Evolutionary conservation across 345 rosid species (phyloP).

Genomic region (Eutrema yunnanense): DNA sequence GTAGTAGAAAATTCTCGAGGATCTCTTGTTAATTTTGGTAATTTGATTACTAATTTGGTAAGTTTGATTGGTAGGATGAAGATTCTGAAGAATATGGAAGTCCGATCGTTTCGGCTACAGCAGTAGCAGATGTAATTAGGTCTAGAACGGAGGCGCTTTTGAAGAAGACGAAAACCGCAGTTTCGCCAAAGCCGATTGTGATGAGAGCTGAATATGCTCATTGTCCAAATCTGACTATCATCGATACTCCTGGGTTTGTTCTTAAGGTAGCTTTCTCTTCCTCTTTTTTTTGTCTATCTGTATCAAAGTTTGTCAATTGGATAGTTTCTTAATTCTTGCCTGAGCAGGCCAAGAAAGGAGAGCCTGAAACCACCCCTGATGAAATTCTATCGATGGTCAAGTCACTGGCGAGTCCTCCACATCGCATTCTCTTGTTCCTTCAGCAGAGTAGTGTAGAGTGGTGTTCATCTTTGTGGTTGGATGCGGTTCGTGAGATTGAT

Average conservation of each 20-base stretch:
- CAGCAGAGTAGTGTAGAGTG: slow-evolving; percentile 99
- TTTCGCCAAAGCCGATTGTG: slow-evolving; percentile 87
- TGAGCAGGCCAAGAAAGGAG: slow-evolving; percentile 89
- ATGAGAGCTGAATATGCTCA: slow-evolving; percentile 99
- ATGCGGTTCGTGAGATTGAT: slow-evolving; percentile 86
- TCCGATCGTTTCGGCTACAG: slow-evolving; percentile 54
- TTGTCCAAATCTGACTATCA: slow-evolving; percentile 91
- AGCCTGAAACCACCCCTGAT: slow-evolving; percentile 88
- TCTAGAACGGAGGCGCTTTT: slow-evolving; percentile 70
- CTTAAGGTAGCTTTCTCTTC: slow-evolving; percentile 52
- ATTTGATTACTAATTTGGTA: neutral
- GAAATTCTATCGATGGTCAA: slow-evolving; percentile 94
- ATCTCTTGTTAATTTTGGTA: neutral
- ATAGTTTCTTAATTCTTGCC: neutral
- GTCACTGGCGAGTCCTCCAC: slow-evolving; percentile 89
- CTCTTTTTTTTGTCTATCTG: neutral
- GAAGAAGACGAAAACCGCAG: slow-evolving; percentile 73
- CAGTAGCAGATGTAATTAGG: slow-evolving; percentile 75
- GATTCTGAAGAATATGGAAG: slow-evolving; percentile 93
- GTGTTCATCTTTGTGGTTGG: slow-evolving; percentile 98
- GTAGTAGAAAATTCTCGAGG: neutral
- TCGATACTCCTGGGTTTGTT: slow-evolving; percentile 97
- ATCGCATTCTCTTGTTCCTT: slow-evolving; percentile 82
- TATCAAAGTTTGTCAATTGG: neutral
- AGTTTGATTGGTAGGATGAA: slow-evolving; percentile 51